These are phyloP conservation scores for Collybia sordida DNA, from an alignment of 768 basidiomycete genomes.

Conservation along the genomic window DNA sequence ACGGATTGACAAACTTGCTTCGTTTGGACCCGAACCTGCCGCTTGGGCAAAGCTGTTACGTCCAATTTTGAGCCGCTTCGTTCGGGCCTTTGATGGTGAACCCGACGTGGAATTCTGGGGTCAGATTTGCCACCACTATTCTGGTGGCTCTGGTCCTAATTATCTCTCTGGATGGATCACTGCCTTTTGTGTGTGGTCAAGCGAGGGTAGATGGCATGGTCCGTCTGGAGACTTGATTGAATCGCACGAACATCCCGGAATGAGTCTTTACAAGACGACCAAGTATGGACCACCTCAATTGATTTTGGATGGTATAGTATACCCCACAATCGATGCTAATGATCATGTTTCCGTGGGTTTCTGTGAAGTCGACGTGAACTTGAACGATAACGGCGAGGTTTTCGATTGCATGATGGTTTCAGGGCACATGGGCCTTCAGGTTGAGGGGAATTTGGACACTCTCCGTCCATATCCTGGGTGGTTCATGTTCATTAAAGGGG, in stretches of 20 bases:
- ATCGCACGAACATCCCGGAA: neutral
- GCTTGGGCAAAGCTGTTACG: conserved; percentile 19
- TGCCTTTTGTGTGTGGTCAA: conserved; percentile 11
- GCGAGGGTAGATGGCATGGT: conserved; percentile 1
- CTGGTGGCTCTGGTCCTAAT: neutral
- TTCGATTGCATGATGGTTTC: conserved; percentile 21
- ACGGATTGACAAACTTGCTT: conserved; percentile 18
- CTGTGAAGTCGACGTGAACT: conserved; percentile 7
- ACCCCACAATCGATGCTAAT: too few relatives aligned
- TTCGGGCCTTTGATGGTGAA: conserved; percentile 15
- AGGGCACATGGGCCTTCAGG: conserved; percentile 14
- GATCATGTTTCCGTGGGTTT: neutral
- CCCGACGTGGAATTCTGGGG: conserved; percentile 9
- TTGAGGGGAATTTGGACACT: conserved; percentile 9
- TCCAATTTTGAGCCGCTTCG: conserved; percentile 17
- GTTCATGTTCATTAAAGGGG: conserved; percentile 19
- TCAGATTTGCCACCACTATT: conserved; percentile 3
- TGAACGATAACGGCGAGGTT: conserved; percentile 7
- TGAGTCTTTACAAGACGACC: neutral
- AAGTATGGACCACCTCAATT: too few relatives aligned
- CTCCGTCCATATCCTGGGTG: conserved; percentile 15
- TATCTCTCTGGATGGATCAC: conserved; percentile 9
- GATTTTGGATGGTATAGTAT: too few relatives aligned
- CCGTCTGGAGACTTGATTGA: neutral
- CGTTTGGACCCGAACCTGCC: conserved; percentile 20